phyloP scores from a whole-genome alignment of 1,284 basidiomycete species.

The Ceratobasidium sp. region DNA sequence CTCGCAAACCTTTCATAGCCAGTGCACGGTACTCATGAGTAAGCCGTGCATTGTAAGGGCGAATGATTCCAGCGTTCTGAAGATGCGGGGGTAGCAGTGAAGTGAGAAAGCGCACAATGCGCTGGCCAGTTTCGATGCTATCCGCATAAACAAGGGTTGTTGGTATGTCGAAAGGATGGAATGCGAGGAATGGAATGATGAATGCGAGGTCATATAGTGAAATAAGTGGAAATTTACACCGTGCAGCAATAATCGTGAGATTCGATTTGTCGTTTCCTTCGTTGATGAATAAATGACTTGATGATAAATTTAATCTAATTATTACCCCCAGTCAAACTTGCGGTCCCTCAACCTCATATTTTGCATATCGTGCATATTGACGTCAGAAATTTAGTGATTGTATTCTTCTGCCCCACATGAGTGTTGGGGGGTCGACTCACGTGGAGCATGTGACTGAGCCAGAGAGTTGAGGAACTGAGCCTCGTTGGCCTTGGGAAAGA shows the following conservation, averaged over 20 bases:
- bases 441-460: no score
- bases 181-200: conserved; percentile 53
- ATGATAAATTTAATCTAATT: conserved; percentile 55
- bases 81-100: conserved; percentile 9
- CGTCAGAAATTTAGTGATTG: no score
- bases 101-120: conserved; percentile 13
- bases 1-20: conserved; percentile 48
- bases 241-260: conserved; percentile 60
- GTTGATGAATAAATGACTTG: conserved; percentile 52
- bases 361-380: no score
- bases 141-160: conserved; percentile 26
- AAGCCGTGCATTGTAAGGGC: conserved; percentile 28
- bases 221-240: conserved; percentile 60
- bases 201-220: conserved; percentile 61
- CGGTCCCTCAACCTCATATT: no score
- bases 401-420: no score
- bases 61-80: conserved; percentile 5
- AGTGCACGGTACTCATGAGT: conserved; percentile 4
- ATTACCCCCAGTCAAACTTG: conserved; percentile 26
- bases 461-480: no score
- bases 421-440: no score
- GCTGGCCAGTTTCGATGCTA: background rate
- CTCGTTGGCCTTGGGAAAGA: no score
- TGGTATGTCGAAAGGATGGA: conserved; percentile 22
- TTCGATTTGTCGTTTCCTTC: conserved; percentile 61